Evolutionary conservation across 2,329 filamentous ascomycete genomes (phyloP).

Genomic region (Chaetoscypha palmicola): DNA sequence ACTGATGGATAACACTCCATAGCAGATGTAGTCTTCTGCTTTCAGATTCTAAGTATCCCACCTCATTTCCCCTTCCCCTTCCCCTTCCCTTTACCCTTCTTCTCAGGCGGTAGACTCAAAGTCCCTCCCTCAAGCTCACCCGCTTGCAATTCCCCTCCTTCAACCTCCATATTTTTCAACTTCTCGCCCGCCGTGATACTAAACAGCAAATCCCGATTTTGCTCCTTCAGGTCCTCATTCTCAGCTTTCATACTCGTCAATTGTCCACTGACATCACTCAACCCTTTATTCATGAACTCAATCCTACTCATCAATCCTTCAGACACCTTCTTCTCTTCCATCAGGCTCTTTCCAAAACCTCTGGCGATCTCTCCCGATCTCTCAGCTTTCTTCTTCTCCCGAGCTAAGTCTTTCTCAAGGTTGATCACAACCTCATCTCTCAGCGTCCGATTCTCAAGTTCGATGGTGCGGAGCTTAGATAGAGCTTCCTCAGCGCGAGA

Average conservation of each 20-base stretch:
- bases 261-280: conserved; percentile 50
- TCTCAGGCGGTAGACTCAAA: conserved; percentile 48
- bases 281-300: conserved; percentile 60
- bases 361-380: conserved; percentile 72
- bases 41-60: no score
- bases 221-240: conserved; percentile 70
- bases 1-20: no score
- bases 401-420: conserved; percentile 66
- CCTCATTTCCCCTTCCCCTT: conserved; percentile 20
- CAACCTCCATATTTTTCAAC: conserved; percentile 73
- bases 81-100: conserved; percentile 21
- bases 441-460: conserved; percentile 43
- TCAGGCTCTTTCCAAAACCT: conserved; percentile 65
- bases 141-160: conserved; percentile 38
- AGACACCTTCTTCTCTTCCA: conserved; percentile 81
- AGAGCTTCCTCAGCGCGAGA: conserved; percentile 42
- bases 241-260: conserved; percentile 51
- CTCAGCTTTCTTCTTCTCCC: conserved; percentile 59
- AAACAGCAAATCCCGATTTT: conserved; percentile 80
- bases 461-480: conserved; percentile 45
- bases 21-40: no score
- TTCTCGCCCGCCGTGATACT: conserved; percentile 81
- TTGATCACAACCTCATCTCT: conserved; percentile 50
- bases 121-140: conserved; percentile 72
- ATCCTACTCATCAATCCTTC: conserved; percentile 79